Evolutionary conservation across 2,329 filamentous ascomycete genomes (phyloP), one percentile per base, ranked within the genome.

Genomic region (Diaporthe vaccinii): DNA sequence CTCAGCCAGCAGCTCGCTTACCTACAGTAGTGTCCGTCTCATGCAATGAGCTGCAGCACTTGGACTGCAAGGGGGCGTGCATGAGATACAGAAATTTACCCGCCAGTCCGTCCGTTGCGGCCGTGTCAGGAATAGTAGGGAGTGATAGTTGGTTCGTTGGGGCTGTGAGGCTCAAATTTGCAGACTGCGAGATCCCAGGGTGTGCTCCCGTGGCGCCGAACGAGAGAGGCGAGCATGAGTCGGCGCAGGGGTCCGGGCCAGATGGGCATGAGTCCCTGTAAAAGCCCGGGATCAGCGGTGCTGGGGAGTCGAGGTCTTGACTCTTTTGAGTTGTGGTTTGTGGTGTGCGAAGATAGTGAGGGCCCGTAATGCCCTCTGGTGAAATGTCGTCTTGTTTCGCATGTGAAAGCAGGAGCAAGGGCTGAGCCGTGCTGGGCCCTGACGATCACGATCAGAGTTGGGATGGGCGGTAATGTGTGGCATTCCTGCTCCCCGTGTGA

Each of bases 111-210:
- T 69, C 36, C 65, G 20, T 51, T 44, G 44, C 25, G 44, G 28
- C 31, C 62, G 46, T 68, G 65, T 53, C 65, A 68, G 65, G 53
- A 49, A 68, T 39, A 22, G 34, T 39, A 53, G 46, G 31, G 28
- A 68, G 65, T 53, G 31, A n/a, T 36, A 34, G 65, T 68, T 51
- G 46, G 65, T 22, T 53, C 15, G 65, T 55, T 25, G 49, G 39
- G 65, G 49, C 34, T 41, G 49, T 69, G 49, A 69, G 65, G 65
- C 65, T 69, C 65, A 69, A 69, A 69, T 39, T 25, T 36, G 65
- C 65, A 53, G 10, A 28, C 65, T 22, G n/a, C 28, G 22, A 68
- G 46, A 68, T 53, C 46, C 57, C 65, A 41, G 65, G 65, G 46
- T 41, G 7, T 53, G 14, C 65, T 68, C 20, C 65, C 34, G 65